These are phyloP conservation scores for Mycosphaerella sp. DNA, from an alignment of 2,329 filamentous ascomycete genomes.

Conservation along the genomic window DNA sequence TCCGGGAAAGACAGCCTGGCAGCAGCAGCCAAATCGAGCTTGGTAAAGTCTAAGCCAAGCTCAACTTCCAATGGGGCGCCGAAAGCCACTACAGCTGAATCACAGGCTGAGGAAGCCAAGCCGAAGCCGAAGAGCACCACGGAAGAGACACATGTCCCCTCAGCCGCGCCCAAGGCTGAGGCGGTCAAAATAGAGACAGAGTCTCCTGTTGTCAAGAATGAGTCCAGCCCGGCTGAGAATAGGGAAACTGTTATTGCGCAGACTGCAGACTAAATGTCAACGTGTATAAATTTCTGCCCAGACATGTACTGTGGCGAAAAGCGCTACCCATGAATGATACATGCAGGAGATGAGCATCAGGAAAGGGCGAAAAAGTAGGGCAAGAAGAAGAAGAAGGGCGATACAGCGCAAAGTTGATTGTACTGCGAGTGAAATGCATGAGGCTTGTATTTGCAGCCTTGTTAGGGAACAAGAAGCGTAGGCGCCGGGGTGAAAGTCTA, in stretches of 20 bases:
- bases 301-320: not conserved
- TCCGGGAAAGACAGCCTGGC: slow-evolving; percentile 24
- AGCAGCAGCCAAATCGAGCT: slow-evolving; percentile 16
- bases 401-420: slow-evolving; percentile 6
- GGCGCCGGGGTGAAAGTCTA: slow-evolving; percentile 6
- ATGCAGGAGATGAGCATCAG: slow-evolving; percentile 6
- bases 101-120: not conserved
- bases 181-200: not conserved
- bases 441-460: slow-evolving; percentile 10
- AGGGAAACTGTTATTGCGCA: not conserved
- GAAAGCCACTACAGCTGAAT: not conserved
- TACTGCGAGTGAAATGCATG: slow-evolving; percentile 3
- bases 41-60: slow-evolving; percentile 15
- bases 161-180: not conserved
- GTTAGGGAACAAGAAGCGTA: slow-evolving; percentile 12
- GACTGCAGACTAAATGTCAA: not conserved
- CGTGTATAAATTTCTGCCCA: not conserved
- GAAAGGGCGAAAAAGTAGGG: not conserved
- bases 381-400: slow-evolving; percentile 5
- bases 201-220: not conserved
- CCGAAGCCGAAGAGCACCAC: not conserved
- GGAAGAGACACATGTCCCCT: not conserved
- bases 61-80: slow-evolving; percentile 13
- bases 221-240: not conserved
- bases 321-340: not conserved